Percentiles rank a stretch among this genome's conserved stretches.
Evolutionary conservation across 495 filamentous ascomycete genomes (phyloP).

Genomic region (Barbatosphaeria neglecta): DNA sequence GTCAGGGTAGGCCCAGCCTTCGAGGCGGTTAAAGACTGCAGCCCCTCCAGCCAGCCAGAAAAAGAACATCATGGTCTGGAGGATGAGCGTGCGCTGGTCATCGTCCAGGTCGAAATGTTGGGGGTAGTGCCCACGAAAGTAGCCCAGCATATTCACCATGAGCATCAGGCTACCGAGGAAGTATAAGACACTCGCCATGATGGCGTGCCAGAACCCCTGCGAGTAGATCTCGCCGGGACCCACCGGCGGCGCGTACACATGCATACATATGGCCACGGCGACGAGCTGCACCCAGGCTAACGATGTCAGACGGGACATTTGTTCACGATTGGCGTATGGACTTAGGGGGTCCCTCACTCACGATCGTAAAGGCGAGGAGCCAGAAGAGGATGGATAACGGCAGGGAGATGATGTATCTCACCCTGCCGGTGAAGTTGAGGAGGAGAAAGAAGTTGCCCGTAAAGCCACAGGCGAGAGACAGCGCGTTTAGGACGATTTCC

Average conservation of each 20-base stretch:
- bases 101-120: conserved; percentile 64
- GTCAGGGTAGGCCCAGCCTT: conserved; percentile 56
- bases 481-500: conserved; percentile 48
- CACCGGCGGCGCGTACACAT: conserved; percentile 47
- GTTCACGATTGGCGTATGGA: no score
- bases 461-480: conserved; percentile 54
- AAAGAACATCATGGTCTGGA: conserved; percentile 66
- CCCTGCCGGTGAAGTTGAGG: conserved; percentile 61
- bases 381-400: conserved; percentile 58
- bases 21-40: conserved; percentile 48
- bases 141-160: conserved; percentile 70
- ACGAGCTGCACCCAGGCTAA: conserved; percentile 35
- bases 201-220: conserved; percentile 67
- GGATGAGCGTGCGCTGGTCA: conserved; percentile 64
- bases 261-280: conserved; percentile 47
- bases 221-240: conserved; percentile 51
- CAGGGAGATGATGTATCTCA: conserved; percentile 65
- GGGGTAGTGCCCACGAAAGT: conserved; percentile 65
- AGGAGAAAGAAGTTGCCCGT: conserved; percentile 62
- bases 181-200: conserved; percentile 58
- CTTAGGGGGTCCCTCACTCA: conserved; percentile 25
- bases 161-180: conserved; percentile 50
- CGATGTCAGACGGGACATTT: background rate
- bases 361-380: conserved; percentile 54
- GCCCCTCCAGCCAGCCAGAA: conserved; percentile 60